Percentiles rank a stretch among this genome's conserved stretches.
phyloP scores from a whole-genome alignment of 2,329 filamentous ascomycete genomes.

The Pyrenophora tritici-repentis region DNA sequence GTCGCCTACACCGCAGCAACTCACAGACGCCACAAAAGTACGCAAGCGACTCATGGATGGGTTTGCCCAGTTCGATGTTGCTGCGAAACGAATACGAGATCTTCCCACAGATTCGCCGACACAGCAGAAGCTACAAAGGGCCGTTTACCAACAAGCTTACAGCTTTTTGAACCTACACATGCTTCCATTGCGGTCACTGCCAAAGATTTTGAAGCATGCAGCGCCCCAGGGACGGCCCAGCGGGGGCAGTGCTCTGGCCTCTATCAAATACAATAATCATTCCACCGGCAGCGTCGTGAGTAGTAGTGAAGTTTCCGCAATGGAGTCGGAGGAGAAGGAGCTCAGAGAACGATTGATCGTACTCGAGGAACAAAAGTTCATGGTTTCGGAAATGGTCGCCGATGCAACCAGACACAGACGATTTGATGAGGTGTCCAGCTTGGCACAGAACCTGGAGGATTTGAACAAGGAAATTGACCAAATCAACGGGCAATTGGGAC shows the following conservation, averaged over 20 bases:
- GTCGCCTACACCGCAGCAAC: conserved; percentile 69
- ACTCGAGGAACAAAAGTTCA: conserved; percentile 87
- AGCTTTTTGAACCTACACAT: conserved; percentile 87
- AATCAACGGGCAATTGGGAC: conserved; percentile 66
- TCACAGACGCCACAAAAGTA: conserved; percentile 84
- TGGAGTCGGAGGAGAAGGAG: conserved; percentile 84
- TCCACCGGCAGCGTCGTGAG: conserved; percentile 60
- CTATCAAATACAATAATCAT: conserved; percentile 63
- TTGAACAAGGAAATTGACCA: conserved; percentile 76
- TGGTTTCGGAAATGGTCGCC: conserved; percentile 84
- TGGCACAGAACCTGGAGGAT: conserved; percentile 82
- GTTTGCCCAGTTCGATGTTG: conserved; percentile 84
- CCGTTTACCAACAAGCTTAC: conserved; percentile 81
- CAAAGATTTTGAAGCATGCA: conserved; percentile 59
- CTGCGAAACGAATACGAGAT: conserved; percentile 80
- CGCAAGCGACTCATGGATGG: conserved; percentile 88
- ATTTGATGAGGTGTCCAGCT: conserved; percentile 83
- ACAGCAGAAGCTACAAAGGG: conserved; percentile 76
- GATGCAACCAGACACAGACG: conserved; percentile 75
- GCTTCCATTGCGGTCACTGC: conserved; percentile 71
- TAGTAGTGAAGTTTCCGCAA: conserved; percentile 63
- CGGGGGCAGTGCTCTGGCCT: conserved; percentile 56
- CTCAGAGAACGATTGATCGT: conserved; percentile 80
- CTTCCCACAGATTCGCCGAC: conserved; percentile 73
- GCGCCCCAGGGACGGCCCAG: conserved; percentile 55